phyloP scores from a whole-genome alignment of 495 filamentous ascomycete genomes.

The Penicillium bialowiezense region DNA sequence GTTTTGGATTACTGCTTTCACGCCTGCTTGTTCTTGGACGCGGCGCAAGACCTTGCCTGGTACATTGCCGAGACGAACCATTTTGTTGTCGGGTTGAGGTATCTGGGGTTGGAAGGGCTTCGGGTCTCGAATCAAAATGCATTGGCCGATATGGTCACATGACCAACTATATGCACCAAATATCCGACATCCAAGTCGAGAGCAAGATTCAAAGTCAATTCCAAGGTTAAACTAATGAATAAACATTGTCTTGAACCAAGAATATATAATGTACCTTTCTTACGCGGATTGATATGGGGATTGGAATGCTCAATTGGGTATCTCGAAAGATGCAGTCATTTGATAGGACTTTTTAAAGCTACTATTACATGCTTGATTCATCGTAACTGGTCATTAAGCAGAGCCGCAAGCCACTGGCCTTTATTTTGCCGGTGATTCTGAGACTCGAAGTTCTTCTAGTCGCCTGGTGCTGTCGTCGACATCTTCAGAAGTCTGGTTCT shows the following conservation, averaged over 20 bases:
- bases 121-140: conserved; percentile 7
- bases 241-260: too few relatives aligned
- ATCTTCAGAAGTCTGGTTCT: conserved; percentile 17
- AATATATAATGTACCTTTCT: too few relatives aligned
- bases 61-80: conserved; percentile 27
- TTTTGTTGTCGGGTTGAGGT: conserved; percentile 19
- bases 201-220: too few relatives aligned
- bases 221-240: too few relatives aligned
- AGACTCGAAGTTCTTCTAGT: conserved; percentile 35
- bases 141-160: not conserved
- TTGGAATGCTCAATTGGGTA: not conserved
- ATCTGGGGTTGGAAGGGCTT: conserved; percentile 4
- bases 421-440: conserved; percentile 21
- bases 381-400: conserved; percentile 37
- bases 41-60: conserved; percentile 24
- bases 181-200: too few relatives aligned
- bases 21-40: conserved; percentile 18
- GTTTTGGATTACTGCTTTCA: conserved; percentile 7
- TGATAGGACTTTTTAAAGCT: conserved; percentile 5
- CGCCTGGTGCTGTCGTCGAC: conserved; percentile 33
- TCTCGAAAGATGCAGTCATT: not conserved
- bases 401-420: conserved; percentile 7
- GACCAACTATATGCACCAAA: conserved; percentile 1
- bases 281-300: too few relatives aligned
- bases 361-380: conserved; percentile 27